Conservation (phyloP, 768 basidiomycete species). For the Cantharellus anzutake region DNA sequence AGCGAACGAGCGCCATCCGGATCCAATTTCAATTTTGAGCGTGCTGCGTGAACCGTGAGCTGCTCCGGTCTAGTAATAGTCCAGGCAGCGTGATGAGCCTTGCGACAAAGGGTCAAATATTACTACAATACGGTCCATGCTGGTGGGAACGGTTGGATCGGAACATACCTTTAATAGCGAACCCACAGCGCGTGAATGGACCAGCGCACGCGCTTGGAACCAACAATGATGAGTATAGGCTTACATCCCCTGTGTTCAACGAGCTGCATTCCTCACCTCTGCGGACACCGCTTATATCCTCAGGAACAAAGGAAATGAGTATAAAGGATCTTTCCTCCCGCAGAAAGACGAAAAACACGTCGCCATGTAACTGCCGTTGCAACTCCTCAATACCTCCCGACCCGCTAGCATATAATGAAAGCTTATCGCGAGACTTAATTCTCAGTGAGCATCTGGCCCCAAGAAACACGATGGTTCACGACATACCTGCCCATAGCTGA, state of each 20-base stretch:
- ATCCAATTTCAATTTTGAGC: not conserved
- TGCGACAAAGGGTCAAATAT: not conserved
- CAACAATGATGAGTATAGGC: not conserved
- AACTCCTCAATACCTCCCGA: conserved; percentile 4
- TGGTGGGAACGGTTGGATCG: not conserved
- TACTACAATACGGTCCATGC: not conserved
- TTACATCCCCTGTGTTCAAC: not conserved
- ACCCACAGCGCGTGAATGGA: conserved; percentile 7
- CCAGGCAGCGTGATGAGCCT: conserved; percentile 1
- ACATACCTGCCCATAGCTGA: conserved; percentile 2
- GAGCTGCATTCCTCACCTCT: conserved; percentile 3
- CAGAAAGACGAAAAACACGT: conserved; percentile 6
- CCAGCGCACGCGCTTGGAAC: conserved; percentile 5
- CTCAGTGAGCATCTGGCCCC: not conserved
- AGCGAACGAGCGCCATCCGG: not conserved
- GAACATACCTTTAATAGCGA: conserved; percentile 5
- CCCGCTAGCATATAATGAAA: conserved; percentile 3
- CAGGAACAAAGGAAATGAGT: conserved; percentile 6
- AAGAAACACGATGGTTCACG: not conserved
- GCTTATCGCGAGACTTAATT: conserved; percentile 5
- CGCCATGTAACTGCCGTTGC: conserved; percentile 3
- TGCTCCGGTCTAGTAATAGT: not conserved
- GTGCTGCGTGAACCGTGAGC: not conserved
- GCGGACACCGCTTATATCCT: conserved; percentile 6
- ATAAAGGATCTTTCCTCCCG: conserved; percentile 5